Evolutionary conservation across 2,329 filamentous ascomycete genomes (phyloP).

Genomic region (Leptographium radiaticola): DNA sequence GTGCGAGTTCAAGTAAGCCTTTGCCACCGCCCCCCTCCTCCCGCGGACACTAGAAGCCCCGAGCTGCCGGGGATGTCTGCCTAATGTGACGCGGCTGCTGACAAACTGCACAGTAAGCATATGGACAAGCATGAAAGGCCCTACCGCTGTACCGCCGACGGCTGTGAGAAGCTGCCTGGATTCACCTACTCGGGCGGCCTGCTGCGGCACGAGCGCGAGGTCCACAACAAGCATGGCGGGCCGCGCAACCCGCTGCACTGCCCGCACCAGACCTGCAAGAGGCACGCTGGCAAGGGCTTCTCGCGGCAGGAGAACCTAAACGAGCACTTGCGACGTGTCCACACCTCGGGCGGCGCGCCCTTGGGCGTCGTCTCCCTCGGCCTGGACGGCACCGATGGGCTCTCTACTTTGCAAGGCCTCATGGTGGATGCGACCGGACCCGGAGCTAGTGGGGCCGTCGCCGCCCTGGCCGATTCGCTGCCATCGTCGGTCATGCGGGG

Average conservation of each 20-base stretch:
- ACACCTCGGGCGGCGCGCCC: conserved; percentile 30
- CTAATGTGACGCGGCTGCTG: neutral
- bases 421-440: too few relatives aligned
- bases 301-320: conserved; percentile 88
- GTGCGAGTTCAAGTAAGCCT: conserved; percentile 88
- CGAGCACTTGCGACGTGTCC: conserved; percentile 85
- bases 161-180: conserved; percentile 81
- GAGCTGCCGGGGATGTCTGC: neutral
- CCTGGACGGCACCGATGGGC: neutral
- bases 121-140: conserved; percentile 97
- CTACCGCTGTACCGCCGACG: conserved; percentile 71
- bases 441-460: neutral
- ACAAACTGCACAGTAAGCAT: conserved; percentile 56
- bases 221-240: conserved; percentile 80
- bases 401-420: too few relatives aligned
- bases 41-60: too few relatives aligned
- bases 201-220: conserved; percentile 80
- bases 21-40: neutral
- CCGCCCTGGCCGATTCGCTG: conserved; percentile 1
- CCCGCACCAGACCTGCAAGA: conserved; percentile 76
- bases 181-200: conserved; percentile 93
- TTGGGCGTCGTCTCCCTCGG: neutral
- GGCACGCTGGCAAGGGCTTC: conserved; percentile 78
- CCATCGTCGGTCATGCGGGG: neutral
- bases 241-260: conserved; percentile 82